These are phyloP conservation scores for Boechera divaricarpa DNA, from an alignment of 345 rosid species.

Conservation along the genomic window DNA sequence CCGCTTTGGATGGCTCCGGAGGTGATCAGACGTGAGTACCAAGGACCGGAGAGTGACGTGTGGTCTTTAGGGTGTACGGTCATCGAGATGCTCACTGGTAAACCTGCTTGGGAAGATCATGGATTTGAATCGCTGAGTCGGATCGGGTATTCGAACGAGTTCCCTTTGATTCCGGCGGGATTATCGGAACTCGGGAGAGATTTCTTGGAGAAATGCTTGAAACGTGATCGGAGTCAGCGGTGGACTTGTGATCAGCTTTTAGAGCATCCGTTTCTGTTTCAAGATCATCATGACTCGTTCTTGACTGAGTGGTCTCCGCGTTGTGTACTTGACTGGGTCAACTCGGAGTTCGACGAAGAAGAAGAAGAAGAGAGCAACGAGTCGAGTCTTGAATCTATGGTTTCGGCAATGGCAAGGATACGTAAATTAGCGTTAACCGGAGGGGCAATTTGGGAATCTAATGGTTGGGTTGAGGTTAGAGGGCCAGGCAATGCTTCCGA, in stretches of 20 bases:
- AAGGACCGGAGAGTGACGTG: conserved; percentile 81
- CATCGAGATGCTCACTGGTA: conserved; percentile 77
- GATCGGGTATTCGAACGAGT: conserved; percentile 61
- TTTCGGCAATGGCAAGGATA: conserved; percentile 47
- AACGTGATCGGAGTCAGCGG: conserved; percentile 54
- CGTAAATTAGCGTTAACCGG: conserved; percentile 46
- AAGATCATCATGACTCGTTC: conserved; percentile 20
- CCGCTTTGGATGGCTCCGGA: conserved; percentile 98
- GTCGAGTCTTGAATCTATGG: conserved; percentile 2
- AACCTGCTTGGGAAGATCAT: conserved; percentile 71
- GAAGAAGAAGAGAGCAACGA: conserved; percentile 15
- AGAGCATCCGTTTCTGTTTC: conserved; percentile 65
- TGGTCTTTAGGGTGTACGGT: conserved; percentile 85
- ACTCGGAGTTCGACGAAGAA: conserved; percentile 52
- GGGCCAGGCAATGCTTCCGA: background rate
- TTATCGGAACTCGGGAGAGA: conserved; percentile 63
- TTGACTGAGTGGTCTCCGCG: conserved; percentile 68
- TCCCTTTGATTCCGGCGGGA: conserved; percentile 55
- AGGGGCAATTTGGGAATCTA: conserved; percentile 63
- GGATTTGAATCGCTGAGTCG: conserved; percentile 61
- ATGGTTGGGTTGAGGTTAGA: conserved; percentile 63
- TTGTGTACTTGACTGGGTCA: conserved; percentile 66
- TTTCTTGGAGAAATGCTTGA: conserved; percentile 67
- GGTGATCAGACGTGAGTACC: conserved; percentile 68
- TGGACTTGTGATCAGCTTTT: conserved; percentile 82